Evolutionary conservation across 2,329 filamentous ascomycete species (phyloP), one percentile per base, ranked within the genome.

Genomic region (Penicillium oxalicum): DNA sequence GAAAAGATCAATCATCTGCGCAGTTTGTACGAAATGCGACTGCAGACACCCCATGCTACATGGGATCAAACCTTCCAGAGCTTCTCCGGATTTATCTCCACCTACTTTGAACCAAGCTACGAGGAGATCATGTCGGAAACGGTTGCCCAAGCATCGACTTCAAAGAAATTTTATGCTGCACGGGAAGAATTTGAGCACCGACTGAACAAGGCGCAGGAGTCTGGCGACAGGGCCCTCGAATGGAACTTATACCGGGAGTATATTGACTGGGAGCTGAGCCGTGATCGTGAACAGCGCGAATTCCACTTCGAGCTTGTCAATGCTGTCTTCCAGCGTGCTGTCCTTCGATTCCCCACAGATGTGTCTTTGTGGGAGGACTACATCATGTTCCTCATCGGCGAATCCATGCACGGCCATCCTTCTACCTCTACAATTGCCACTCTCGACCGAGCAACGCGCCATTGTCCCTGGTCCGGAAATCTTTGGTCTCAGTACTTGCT

Each of bases 401-500:
- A 75, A 65, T 78, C 73, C 12, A 65, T 75, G 46, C 72, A 75
- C 54, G 75, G 67, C 50, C 73, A 68, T 58, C 65, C 58, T 2
- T 58, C 70, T 40, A 68, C 74, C 4, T 70, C 74, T 8, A 67
- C 87, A 34, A 77, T 95, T 8, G 80, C 88, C 40, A 79, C 91
- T 5, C 76, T 94, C 2, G 84, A 89, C 59, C 81, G 90, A 55
- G 90, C 89, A 9, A 93, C 91, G 8, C 81, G 84, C 38, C 93
- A 97, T 68, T 95, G 91, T 59, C 91, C 93, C 2, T 95, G 90
- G 86, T 94, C 90, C 5, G 93, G 93, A 12, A 78, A 81, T 27
- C 77, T 98, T 5, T 98, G 93, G 93, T 88, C 88, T 5, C 84
- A 91, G 56, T 91, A 91, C 56, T 85, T 98, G 26, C 72, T 96